A percentile compares a stretch with the other conserved stretches of the same genome.
Evolutionary conservation across 345 rosid species (phyloP).

Genomic region (Passiflora organensis): DNA sequence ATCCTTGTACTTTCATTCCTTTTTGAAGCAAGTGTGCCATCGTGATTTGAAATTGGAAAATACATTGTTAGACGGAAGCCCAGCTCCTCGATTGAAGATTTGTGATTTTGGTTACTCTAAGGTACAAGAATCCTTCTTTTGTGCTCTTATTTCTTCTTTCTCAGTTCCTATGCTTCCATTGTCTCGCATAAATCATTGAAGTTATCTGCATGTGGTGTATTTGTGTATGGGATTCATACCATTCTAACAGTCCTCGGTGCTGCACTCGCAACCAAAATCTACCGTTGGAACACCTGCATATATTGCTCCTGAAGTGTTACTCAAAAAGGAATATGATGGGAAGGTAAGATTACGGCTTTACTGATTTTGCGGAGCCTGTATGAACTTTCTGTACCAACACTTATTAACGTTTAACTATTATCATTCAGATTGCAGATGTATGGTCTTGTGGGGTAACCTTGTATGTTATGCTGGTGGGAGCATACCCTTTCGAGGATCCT

Average conservation of each 20-base stretch:
- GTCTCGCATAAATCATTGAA: background rate
- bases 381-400: background rate
- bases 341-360: constrained; percentile 50
- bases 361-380: constrained; percentile 3
- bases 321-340: constrained; percentile 96
- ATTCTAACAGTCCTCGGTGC: constrained; percentile 71
- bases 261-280: constrained; percentile 94
- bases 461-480: constrained; percentile 96
- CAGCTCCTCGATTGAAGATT: constrained; percentile 88
- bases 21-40: constrained; percentile 88
- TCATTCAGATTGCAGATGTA: constrained; percentile 85
- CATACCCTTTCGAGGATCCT: constrained; percentile 98
- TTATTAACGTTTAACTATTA: background rate
- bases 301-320: constrained; percentile 96
- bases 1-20: constrained; percentile 6
- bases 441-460: constrained; percentile 99
- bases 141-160: background rate
- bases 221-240: background rate
- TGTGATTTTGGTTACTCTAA: constrained; percentile 99
- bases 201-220: background rate
- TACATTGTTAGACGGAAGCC: constrained; percentile 92
- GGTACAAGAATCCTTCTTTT: constrained; percentile 36
- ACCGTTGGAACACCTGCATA: constrained; percentile 99
- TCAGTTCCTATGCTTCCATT: background rate
- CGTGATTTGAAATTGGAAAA: constrained; percentile 94